Evolutionary conservation across 352 stramenopile species (phyloP), one percentile per base, ranked within the genome.

Genomic region (Globisporangium barbulae): DNA sequence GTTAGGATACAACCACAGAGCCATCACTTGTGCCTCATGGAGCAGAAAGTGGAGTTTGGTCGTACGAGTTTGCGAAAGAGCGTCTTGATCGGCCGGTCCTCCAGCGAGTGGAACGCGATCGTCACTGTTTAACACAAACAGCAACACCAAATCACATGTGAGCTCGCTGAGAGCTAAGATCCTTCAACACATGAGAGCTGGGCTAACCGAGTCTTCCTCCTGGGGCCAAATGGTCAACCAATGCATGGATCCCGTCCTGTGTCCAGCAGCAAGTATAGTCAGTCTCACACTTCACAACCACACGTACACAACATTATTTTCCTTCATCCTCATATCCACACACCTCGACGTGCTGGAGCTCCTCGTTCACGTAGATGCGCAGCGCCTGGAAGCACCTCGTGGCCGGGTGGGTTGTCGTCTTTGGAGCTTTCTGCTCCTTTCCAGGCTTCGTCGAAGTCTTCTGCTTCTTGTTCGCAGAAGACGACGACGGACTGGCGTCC

Each of bases 101-200:
- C 85, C 17, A 94, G 72, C 6, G 85, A 94, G 73, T 94, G 85
- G 62, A 94, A 94, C 52, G 85, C 85, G 59, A 94, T 94, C 8
- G 85, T 89, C 21, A 77, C 81, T 89, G 61, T 4, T n/a, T 9
- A 9, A 28, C 25, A 28, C 25, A 28, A 28, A 28, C 25, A 28
- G 25, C 13, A 47, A 52, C 1, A 22, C 37, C 28, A 54, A 31
- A 63, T 13, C 71, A 89, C 81, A 47, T 17, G 15, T 47, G 41
- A 47, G 41, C 17, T 47, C 41, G 21, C 41, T n/a, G 13, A 47
- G 41, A 19, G 41, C 8, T 6, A 44, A 44, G 37, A 5, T 44
- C 10, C 13, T 44, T 44, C 13, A 44, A 44, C 15, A 44, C 5
- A 44, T 44, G 10, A 19, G 15, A 44, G 41, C 19, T 48, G 17